Conservation (phyloP, 345 rosid genomes). For the Gossypium longicalyx region DNA sequence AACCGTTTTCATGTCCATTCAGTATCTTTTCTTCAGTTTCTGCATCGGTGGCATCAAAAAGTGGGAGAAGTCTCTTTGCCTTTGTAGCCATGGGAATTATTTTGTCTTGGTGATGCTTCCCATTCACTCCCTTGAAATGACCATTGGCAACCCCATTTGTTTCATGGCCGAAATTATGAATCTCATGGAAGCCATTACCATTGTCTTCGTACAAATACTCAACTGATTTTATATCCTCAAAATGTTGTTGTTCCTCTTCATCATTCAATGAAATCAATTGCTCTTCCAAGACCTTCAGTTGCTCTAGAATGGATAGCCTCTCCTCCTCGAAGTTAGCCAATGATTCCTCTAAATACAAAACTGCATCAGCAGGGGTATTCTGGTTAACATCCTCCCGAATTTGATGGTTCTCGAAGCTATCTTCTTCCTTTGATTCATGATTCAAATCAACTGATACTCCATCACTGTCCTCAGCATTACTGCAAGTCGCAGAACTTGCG, state of each 20-base stretch:
- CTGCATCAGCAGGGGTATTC: constrained; percentile 72
- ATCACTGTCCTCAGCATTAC: constrained; percentile 63
- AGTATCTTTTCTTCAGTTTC: constrained; percentile 43
- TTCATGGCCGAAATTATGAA: constrained; percentile 23
- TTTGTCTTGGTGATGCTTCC: constrained; percentile 34
- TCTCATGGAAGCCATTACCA: constrained; percentile 39
- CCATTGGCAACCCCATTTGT: constrained; percentile 51
- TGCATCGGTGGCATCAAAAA: constrained; percentile 62
- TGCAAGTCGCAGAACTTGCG: constrained; percentile 52
- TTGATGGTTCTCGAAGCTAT: constrained; percentile 25
- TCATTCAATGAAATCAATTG: constrained; percentile 51
- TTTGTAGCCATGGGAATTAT: constrained; percentile 33
- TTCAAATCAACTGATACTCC: constrained; percentile 50
- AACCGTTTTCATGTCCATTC: constrained; percentile 30
- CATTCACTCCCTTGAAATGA: constrained; percentile 53
- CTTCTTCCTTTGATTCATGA: constrained; percentile 44
- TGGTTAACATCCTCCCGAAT: constrained; percentile 25
- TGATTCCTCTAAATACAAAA: constrained; percentile 69
- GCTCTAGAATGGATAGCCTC: constrained; percentile 77
- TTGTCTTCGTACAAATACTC: constrained; percentile 32
- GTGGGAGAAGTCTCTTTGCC: constrained; percentile 87
- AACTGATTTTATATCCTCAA: constrained; percentile 42
- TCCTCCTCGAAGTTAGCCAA: constrained; percentile 74
- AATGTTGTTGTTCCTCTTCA: constrained; percentile 50
- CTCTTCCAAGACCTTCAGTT: constrained; percentile 85